These are phyloP conservation scores for Trichophyton verrucosum DNA, from an alignment of 2,329 filamentous ascomycete species.

Conservation along the genomic window DNA sequence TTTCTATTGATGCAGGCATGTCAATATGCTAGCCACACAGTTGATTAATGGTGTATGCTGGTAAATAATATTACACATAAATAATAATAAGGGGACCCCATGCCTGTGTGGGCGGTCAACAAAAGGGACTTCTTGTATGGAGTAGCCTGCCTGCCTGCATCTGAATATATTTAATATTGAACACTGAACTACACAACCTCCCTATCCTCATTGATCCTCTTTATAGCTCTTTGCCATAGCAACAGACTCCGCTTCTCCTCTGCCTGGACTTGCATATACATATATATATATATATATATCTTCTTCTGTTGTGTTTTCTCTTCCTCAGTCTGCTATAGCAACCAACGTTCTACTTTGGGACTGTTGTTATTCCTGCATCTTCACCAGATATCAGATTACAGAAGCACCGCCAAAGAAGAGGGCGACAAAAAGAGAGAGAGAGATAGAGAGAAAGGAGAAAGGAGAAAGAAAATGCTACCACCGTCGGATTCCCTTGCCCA, in stretches of 20 bases:
- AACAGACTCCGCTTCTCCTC: background rate
- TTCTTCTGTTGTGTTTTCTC: background rate
- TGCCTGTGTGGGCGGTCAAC: background rate
- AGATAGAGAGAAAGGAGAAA: background rate
- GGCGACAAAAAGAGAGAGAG: background rate
- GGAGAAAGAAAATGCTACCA: slow-evolving; percentile 18
- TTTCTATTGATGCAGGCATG: background rate
- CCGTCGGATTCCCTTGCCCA: slow-evolving; percentile 21
- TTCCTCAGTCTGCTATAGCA: background rate
- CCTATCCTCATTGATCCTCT: background rate
- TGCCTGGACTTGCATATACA: background rate
- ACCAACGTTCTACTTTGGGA: too few species aligned
- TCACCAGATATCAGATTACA: background rate
- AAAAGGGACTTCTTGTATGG: background rate
- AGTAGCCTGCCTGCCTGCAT: background rate
- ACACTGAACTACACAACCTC: too few species aligned
- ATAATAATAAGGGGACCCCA: background rate
- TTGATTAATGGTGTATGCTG: background rate
- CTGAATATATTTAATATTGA: too few species aligned
- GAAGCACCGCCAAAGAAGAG: background rate
- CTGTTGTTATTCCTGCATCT: background rate
- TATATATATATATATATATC: background rate
- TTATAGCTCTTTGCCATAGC: background rate
- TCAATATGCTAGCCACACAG: background rate
- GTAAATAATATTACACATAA: background rate